phyloP scores from a whole-genome alignment of 768 basidiomycete species.

The Phanerodontia chrysosporium region DNA sequence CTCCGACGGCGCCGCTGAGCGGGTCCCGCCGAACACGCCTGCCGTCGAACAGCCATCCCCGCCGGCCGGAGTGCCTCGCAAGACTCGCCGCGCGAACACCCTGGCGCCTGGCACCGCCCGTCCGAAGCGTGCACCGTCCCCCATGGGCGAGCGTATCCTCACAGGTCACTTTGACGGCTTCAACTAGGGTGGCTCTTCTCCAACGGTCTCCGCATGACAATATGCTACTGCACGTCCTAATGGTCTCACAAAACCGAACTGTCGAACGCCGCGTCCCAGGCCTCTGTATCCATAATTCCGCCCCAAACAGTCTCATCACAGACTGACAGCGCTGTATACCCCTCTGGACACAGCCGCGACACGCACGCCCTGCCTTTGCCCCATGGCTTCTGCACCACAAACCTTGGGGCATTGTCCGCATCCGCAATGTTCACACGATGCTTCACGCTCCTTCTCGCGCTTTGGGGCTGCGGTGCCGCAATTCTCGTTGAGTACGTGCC shows the following conservation, averaged over 20 bases:
- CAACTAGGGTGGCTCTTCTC: conserved; percentile 47
- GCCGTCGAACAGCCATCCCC: neutral
- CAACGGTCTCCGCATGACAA: neutral
- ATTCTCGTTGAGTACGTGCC: neutral
- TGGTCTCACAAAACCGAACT: neutral
- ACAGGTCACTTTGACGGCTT: conserved; percentile 92
- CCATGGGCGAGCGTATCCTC: conserved; percentile 88
- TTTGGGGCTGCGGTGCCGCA: neutral
- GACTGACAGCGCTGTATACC: neutral
- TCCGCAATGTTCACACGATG: neutral
- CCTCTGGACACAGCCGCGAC: neutral
- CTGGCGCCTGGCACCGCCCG: conserved; percentile 44
- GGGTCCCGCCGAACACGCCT: conserved; percentile 10
- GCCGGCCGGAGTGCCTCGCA: conserved; percentile 27
- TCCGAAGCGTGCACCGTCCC: conserved; percentile 59
- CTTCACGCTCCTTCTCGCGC: neutral
- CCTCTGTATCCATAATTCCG: neutral
- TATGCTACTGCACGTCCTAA: neutral
- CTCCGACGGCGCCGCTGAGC: neutral
- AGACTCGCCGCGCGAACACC: conserved; percentile 59
- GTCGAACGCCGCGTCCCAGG: neutral
- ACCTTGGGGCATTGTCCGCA: too few species aligned
- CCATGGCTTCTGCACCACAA: too few species aligned
- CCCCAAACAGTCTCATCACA: neutral
- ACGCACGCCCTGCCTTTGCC: neutral